A percentile compares a stretch with the other conserved stretches of the same genome.
phyloP scores from a whole-genome alignment of 1,284 basidiomycete genomes.

The Amylostereum areolatum region DNA sequence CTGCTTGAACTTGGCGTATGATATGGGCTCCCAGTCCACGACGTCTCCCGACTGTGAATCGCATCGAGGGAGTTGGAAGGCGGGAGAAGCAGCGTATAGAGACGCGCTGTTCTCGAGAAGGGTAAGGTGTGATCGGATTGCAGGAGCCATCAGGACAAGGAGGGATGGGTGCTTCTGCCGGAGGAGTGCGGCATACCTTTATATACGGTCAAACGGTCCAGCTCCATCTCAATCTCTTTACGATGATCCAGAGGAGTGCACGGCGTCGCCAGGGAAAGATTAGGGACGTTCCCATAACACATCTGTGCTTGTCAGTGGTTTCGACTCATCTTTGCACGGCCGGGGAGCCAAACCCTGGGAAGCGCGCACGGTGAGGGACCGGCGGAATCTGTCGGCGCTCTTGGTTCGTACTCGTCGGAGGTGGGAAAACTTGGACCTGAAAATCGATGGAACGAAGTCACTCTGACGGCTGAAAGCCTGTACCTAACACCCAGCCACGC shows the following conservation, averaged over 20 bases:
- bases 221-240: too few relatives aligned
- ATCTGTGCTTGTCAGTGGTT: background rate
- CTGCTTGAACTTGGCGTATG: conserved; percentile 44
- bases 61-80: conserved; percentile 42
- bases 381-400: conserved; percentile 11
- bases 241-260: background rate
- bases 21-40: conserved; percentile 42
- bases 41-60: conserved; percentile 29
- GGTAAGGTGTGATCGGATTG: conserved; percentile 39
- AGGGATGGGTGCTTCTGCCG: conserved; percentile 1
- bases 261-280: conserved; percentile 13
- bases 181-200: conserved; percentile 7
- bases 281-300: conserved; percentile 5
- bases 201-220: conserved; percentile 2
- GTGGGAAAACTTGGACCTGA: background rate
- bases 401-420: conserved; percentile 8
- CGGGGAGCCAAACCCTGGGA: background rate
- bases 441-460: too few relatives aligned
- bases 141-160: conserved; percentile 23
- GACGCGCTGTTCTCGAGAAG: conserved; percentile 42
- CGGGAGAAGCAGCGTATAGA: conserved; percentile 36
- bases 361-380: conserved; percentile 8
- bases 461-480: too few relatives aligned
- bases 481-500: too few relatives aligned
- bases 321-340: too few relatives aligned